Percentiles rank a stretch among this genome's conserved stretches.
Conservation (phyloP, 2,329 filamentous ascomycete species). For the Trichoderma aggressivum region DNA sequence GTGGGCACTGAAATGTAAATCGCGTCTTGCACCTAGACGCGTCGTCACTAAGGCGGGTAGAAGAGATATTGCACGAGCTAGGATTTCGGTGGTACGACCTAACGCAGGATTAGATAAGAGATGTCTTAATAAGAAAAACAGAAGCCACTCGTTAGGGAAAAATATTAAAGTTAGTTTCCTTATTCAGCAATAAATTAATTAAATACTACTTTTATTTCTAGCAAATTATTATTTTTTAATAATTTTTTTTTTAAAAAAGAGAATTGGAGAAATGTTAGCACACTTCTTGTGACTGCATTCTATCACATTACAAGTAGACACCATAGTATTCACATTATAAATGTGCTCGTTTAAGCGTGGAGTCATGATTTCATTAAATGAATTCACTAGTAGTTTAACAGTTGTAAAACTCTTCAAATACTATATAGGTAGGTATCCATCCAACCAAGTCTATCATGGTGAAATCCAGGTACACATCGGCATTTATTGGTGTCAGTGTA, state of each 20-base stretch:
- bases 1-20: not conserved
- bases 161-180: not conserved
- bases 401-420: not conserved
- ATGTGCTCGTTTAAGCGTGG: not conserved
- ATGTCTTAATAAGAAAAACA: not conserved
- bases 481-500: not conserved
- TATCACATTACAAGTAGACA: not conserved
- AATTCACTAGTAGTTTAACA: not conserved
- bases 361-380: not conserved
- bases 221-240: too few species aligned
- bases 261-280: not conserved
- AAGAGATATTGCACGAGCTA: not conserved
- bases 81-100: not conserved
- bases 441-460: not conserved
- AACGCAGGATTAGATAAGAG: not conserved
- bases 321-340: not conserved
- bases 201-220: too few species aligned
- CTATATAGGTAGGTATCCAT: not conserved
- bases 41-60: not conserved
- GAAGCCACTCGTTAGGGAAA: not conserved
- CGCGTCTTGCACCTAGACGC: not conserved
- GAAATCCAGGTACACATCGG: too few species aligned
- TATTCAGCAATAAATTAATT: not conserved
- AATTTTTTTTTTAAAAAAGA: not conserved
- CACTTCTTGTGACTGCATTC: not conserved